phyloP scores from a whole-genome alignment of 768 basidiomycete genomes.

The Ramaria sp. region DNA sequence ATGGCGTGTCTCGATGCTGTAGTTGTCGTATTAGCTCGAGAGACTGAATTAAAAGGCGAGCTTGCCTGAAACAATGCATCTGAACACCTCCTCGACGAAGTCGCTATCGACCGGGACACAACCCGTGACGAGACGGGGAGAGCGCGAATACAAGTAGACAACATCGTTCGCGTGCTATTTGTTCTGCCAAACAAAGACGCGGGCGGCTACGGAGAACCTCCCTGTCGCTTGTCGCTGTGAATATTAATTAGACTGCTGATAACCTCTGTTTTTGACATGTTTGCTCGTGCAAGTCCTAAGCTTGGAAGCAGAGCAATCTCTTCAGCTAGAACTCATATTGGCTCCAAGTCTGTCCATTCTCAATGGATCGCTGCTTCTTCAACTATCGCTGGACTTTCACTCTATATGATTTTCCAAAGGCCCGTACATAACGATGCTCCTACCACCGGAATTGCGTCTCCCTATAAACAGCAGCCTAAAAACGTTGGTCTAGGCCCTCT shows the following conservation, averaged over 20 bases:
- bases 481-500: conserved; percentile 33
- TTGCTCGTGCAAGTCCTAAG: neutral
- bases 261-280: neutral
- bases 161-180: neutral
- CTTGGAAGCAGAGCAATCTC: neutral
- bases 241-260: neutral
- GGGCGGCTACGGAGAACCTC: too few species aligned
- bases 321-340: neutral
- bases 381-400: conserved; percentile 4
- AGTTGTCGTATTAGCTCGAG: neutral
- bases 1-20: conserved; percentile 91
- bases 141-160: conserved; percentile 1
- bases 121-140: neutral
- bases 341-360: neutral
- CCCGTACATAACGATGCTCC: conserved; percentile 5
- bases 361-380: neutral
- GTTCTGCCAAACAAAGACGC: neutral
- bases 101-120: neutral
- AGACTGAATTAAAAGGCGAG: neutral
- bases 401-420: neutral
- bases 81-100: conserved; percentile 4
- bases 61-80: conserved; percentile 9
- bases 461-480: neutral
- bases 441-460: neutral
- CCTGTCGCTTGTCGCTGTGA: neutral